Conservation (phyloP, 805 yeast species). For the Suhomyces faveliae region DNA sequence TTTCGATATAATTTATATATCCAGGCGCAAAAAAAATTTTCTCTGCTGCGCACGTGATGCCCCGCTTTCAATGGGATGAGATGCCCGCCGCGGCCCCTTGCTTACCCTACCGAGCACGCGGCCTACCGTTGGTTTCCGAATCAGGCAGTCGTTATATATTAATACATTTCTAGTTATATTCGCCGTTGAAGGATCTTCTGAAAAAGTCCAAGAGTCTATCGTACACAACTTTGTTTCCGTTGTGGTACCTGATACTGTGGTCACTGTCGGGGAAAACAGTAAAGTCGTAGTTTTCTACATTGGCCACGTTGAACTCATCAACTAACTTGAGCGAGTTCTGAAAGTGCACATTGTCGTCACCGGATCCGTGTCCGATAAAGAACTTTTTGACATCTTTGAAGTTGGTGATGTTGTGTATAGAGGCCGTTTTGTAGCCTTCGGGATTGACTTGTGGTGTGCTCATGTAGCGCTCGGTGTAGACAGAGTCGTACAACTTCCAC, state of each 20-base stretch:
- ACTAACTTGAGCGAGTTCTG: slow-evolving; percentile 64
- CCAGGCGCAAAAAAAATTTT: slow-evolving; percentile 4
- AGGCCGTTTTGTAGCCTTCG: slow-evolving; percentile 46
- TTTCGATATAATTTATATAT: slow-evolving; percentile 4
- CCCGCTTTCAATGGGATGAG: background rate
- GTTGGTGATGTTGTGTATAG: slow-evolving; percentile 42
- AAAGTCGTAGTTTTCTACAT: slow-evolving; percentile 79
- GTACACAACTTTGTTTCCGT: slow-evolving; percentile 67
- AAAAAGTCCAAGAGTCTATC: slow-evolving; percentile 38
- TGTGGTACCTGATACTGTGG: slow-evolving; percentile 69
- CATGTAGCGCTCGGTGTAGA: slow-evolving; percentile 80
- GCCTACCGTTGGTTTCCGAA: background rate
- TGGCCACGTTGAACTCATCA: slow-evolving; percentile 58
- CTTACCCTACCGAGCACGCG: slow-evolving; percentile 6
- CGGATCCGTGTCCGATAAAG: slow-evolving; percentile 76
- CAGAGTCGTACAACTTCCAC: slow-evolving; percentile 73
- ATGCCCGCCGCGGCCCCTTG: background rate
- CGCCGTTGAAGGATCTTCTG: slow-evolving; percentile 12
- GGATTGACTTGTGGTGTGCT: slow-evolving; percentile 49
- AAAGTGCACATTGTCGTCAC: slow-evolving; percentile 80
- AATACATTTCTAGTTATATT: slow-evolving; percentile 2
- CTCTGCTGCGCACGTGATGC: slow-evolving; percentile 8
- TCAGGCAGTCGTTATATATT: slow-evolving; percentile 1
- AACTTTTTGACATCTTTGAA: slow-evolving; percentile 56
- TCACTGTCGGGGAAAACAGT: slow-evolving; percentile 82